These are phyloP conservation scores for Saccharomycopsis hybrid DNA, from an alignment of 1,139 yeast species.

Conservation along the genomic window DNA sequence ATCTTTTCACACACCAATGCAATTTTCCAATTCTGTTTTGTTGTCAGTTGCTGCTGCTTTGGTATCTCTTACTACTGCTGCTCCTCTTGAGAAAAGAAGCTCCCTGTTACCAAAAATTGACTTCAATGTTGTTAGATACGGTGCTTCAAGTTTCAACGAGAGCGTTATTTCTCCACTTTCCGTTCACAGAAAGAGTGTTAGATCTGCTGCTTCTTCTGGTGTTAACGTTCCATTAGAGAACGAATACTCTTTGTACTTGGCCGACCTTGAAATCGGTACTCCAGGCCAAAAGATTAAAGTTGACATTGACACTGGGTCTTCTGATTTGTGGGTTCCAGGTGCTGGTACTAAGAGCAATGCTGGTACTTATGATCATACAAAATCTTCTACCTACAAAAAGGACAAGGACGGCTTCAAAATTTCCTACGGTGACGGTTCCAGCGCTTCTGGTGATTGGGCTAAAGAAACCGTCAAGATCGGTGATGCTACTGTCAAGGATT, in stretches of 20 bases:
- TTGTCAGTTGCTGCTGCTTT: constrained; percentile 7
- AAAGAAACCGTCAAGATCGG: constrained; percentile 38
- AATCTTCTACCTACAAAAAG: constrained; percentile 36
- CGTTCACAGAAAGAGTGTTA: background rate
- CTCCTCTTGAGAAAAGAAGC: background rate
- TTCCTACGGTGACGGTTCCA: constrained; percentile 24
- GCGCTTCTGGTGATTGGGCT: constrained; percentile 21
- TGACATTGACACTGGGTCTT: constrained; percentile 61
- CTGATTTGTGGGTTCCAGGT: constrained; percentile 57
- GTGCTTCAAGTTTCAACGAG: background rate
- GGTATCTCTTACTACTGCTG: constrained; percentile 3
- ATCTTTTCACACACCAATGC: background rate
- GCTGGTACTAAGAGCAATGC: constrained; percentile 25
- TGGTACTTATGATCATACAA: constrained; percentile 41
- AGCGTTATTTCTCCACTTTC: background rate
- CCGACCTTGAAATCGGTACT: constrained; percentile 44
- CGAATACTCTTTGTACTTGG: constrained; percentile 33
- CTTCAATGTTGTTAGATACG: constrained; percentile 8
- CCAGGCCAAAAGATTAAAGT: constrained; percentile 44
- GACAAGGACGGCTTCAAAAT: constrained; percentile 18
- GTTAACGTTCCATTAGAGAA: constrained; percentile 23
- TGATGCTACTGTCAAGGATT: constrained; percentile 33
- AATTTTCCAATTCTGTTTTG: constrained; percentile 2
- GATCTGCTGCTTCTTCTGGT: constrained; percentile 7
- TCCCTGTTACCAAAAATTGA: constrained; percentile 4